These are phyloP conservation scores for Alliaria petiolata DNA, from an alignment of 345 rosid species.

Conservation along the genomic window DNA sequence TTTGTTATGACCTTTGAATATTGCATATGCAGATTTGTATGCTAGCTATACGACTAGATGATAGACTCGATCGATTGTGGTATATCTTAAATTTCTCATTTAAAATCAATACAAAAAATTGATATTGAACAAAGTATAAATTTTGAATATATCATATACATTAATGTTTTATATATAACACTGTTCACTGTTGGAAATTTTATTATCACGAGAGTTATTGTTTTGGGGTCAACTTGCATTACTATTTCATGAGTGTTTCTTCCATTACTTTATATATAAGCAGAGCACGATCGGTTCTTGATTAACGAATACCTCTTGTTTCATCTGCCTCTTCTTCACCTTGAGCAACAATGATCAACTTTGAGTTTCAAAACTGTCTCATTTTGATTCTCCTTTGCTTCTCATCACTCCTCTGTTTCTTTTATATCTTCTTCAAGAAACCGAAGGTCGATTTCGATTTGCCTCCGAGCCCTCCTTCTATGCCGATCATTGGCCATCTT, in stretches of 20 bases:
- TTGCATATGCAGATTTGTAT: too few species aligned
- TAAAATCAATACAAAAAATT: background rate
- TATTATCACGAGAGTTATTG: too few species aligned
- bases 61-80: too few species aligned
- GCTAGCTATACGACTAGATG: too few species aligned
- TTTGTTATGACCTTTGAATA: too few species aligned
- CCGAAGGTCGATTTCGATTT: background rate
- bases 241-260: background rate
- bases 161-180: too few species aligned
- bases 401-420: background rate
- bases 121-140: too few species aligned
- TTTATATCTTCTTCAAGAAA: background rate
- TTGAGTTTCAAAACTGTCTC: background rate
- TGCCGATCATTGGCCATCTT: conserved; percentile 10
- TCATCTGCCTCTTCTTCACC: background rate
- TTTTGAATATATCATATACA: too few species aligned
- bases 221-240: background rate
- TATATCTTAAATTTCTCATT: too few species aligned
- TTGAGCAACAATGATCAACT: background rate
- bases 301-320: background rate
- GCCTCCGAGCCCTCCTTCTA: conserved; percentile 22
- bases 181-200: background rate
- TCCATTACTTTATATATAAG: background rate
- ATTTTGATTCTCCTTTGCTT: background rate
- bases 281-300: background rate